Evolutionary conservation across 495 filamentous ascomycete genomes (phyloP), one percentile per base, ranked within the genome.

Genomic region (Stereocaulon alpinum): DNA sequence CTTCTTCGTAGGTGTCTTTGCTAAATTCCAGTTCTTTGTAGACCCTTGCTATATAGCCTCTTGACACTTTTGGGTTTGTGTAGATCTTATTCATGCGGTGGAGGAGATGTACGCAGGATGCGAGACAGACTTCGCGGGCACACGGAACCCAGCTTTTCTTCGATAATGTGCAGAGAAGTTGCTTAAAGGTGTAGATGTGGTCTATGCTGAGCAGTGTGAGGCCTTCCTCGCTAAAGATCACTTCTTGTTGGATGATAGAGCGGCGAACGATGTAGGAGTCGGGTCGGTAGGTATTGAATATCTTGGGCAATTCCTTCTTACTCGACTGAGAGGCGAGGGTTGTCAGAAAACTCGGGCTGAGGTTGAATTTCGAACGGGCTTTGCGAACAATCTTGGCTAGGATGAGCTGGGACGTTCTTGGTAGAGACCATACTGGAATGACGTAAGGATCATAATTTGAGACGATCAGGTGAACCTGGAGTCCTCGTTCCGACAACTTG

Each of bases 111-210:
- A 76, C 73, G 51, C 74, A 76, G 20, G 81, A 81, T 10, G 68
- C 69, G 40, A 77, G 71, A 50, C 72, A 77, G 34, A 73, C 68
- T 47, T 71, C 62, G 69, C 63, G 56, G 65, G 59, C 58, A 59
- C 44, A 55, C 62, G 61, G 59, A 62, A 68, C 43, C 54, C 49
- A 64, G 10, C 67, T 61, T 41, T 64, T 69, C 47, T 65, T 71
- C 10, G 79, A 74, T 56, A 86, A 80, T 18, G 79, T 75, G 56
- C 80, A 79, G 3, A 88, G 74, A 5, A 81, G 76, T 37, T 79
- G 76, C 65, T 87, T 86, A 73, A 90, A 84, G 45, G 80, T 87
- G 70, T 87, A 88, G 64, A 88, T 74, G 58, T 84, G 79, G 68
- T 90, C 86, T 45, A 89, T 78, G 17, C 80, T 82, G 0, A 89